Evolutionary conservation across 345 rosid genomes (phyloP), one percentile per base, ranked within the genome.

Genomic region (Clarkia xantiana): DNA sequence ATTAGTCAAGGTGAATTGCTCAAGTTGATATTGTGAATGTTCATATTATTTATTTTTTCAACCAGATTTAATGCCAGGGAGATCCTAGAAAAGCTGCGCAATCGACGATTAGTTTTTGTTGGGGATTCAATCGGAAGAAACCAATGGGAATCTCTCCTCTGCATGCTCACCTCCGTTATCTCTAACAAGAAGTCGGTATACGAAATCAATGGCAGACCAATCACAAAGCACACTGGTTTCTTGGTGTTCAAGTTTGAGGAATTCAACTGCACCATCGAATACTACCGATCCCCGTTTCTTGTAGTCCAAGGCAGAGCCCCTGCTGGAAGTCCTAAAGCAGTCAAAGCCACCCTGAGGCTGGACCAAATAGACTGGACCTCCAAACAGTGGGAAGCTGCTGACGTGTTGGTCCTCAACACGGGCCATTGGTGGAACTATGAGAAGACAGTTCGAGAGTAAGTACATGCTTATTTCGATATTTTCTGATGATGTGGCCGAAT

Each of bases 51-150:
- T 38, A 18, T 44, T 45, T 40, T 18, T 22, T 4, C 43, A 11
- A 6, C 54, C 72, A 91, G 96, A 54, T 91, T 91, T 56, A 74
- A 81, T 65, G 89, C 89, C 17, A 69, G 59, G 49, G 14, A 61
- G 57, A 79, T 84, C 93, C 61, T 86, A 49, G 82, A 84, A 62
- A 78, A 70, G 47, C 63, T 86, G 23, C 71, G 76, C 36, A 67
- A 83, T 60, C 64, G 72, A 60, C 55, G 93, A 56, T 64, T 91
- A 9, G 94, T 69, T 14, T 91, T 86, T 61, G 86, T 78, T n/a
- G 98, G 98, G 7, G 98, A 86, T 39, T 91, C 98, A 10, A 71
- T 91, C 40, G 98, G 93, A 47, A 73, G 96, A 65, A 91, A 91
- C 71, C 98, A 91, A 20, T 86, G 93, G 94, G 94, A 91, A 62